Evolutionary conservation across 2,329 filamentous ascomycete species (phyloP).

Genomic region (Cladosporium velox): DNA sequence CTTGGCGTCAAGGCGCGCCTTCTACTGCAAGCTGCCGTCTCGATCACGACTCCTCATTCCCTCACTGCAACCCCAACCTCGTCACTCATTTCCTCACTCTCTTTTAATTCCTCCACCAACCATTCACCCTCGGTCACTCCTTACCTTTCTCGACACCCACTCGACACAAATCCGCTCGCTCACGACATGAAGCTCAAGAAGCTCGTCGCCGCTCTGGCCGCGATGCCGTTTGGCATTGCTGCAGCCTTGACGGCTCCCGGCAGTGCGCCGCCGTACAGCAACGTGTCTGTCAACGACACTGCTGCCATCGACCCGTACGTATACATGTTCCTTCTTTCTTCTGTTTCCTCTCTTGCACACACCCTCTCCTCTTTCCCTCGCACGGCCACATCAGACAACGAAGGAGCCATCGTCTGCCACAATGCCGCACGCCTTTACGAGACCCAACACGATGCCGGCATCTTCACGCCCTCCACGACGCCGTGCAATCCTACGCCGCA

Average conservation of each 20-base stretch:
- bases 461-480: not conserved
- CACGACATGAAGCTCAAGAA: constrained; percentile 26
- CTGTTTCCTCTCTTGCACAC: not conserved
- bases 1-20: not conserved
- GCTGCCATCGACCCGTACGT: constrained; percentile 12
- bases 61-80: not conserved
- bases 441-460: not conserved
- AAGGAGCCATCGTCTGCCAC: not conserved
- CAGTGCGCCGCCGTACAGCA: constrained; percentile 11
- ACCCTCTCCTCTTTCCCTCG: not conserved
- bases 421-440: not conserved
- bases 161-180: constrained; percentile 5
- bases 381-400: not conserved
- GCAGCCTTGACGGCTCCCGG: constrained; percentile 12
- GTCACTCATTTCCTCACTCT: constrained; percentile 18
- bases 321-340: not conserved
- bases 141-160: constrained; percentile 30
- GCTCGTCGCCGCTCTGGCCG: constrained; percentile 21
- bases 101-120: constrained; percentile 23
- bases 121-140: constrained; percentile 33
- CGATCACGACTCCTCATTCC: constrained; percentile 1
- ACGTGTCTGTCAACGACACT: not conserved
- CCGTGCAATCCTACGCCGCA: constrained; percentile 13
- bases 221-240: constrained; percentile 13
- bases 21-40: constrained; percentile 18